Evolutionary conservation across 2,329 filamentous ascomycete genomes (phyloP), one percentile per base, ranked within the genome.

Genomic region (Calonectria pseudoreteaudii): DNA sequence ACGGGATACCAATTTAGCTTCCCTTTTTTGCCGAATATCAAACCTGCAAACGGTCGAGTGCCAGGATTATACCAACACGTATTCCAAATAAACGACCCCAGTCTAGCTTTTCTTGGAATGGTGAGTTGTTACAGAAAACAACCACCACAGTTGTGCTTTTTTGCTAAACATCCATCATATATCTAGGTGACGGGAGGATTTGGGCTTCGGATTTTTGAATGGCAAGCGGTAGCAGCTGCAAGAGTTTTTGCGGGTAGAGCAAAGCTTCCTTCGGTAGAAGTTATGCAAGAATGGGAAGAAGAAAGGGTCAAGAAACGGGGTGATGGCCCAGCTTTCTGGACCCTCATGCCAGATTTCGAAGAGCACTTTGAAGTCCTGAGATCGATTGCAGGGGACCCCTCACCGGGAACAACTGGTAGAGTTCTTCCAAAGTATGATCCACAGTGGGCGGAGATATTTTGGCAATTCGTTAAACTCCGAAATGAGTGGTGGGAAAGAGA

Each of bases 391-490:
- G 86, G 87, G 0, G 83, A 87, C 9, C 86, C 87, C 3, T 79
- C 76, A 0, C 76, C 81, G 7, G 84, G 83, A 0, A 82, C 82
- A 4, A 83, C 82, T 0, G 87, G 86, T 0, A 82, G 86, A 9
- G 77, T 77, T 14, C 75, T 89, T 36, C 86, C 86, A 2, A 81
- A 79, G 2, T 89, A 88, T 67, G 83, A 88, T 16, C 81, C 82
- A 31, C 81, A 81, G 28, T 87, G 85, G 85, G 69, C 82, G 2
- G 80, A 82, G 2, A 49, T 31, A 77, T 70, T 70, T 38, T 73
- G 71, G 56, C n/a, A 28, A 14, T 60, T 60, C 14, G 34, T 60
- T 4, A 38, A 60, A 16, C 31, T n/a, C 23, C 34, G 56, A 8
- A 60, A 60, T 38, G 34, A 60, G 20, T 60, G 56, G 56, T 60